A percentile compares a stretch with the other conserved stretches of the same genome.
Conservation (phyloP, 2,329 filamentous ascomycete genomes). For the Orbilia brochopaga region DNA sequence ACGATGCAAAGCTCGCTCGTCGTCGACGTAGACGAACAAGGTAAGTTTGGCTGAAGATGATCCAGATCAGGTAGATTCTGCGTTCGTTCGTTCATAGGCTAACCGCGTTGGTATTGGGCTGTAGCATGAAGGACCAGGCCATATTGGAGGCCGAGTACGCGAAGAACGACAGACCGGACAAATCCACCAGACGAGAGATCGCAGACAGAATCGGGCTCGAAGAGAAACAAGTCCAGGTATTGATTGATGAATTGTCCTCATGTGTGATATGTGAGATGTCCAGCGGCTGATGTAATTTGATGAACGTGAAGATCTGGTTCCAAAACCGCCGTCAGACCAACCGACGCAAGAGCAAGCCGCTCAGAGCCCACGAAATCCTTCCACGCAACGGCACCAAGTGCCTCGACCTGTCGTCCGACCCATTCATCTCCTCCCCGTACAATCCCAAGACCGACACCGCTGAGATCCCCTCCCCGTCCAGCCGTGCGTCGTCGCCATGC, state of each 20-base stretch:
- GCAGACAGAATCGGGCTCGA: slow-evolving; percentile 53
- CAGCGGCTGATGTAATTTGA: slow-evolving; percentile 17
- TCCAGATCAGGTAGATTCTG: not conserved
- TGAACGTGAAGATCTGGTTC: slow-evolving; percentile 54
- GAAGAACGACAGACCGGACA: slow-evolving; percentile 54
- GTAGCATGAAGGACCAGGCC: slow-evolving; percentile 52
- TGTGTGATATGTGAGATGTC: slow-evolving; percentile 25
- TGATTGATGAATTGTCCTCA: not conserved
- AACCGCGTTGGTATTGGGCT: not conserved
- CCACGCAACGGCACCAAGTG: slow-evolving; percentile 50
- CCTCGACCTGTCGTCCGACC: slow-evolving; percentile 50
- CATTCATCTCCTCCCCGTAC: slow-evolving; percentile 44
- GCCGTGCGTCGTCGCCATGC: slow-evolving; percentile 46
- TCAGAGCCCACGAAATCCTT: slow-evolving; percentile 55
- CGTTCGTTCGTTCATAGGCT: not conserved
- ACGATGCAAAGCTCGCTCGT: slow-evolving; percentile 54
- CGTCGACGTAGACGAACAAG: slow-evolving; percentile 54
- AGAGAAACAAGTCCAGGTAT: slow-evolving; percentile 56
- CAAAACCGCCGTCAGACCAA: slow-evolving; percentile 55
- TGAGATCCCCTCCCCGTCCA: slow-evolving; percentile 37
- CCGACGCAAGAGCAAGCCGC: slow-evolving; percentile 54
- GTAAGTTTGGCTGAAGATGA: slow-evolving; percentile 10
- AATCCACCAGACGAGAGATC: slow-evolving; percentile 53
- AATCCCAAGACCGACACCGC: slow-evolving; percentile 41
- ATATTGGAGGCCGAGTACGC: slow-evolving; percentile 55